phyloP scores from a whole-genome alignment of 2,329 filamentous ascomycete genomes.

The Fusarium chuoi region DNA sequence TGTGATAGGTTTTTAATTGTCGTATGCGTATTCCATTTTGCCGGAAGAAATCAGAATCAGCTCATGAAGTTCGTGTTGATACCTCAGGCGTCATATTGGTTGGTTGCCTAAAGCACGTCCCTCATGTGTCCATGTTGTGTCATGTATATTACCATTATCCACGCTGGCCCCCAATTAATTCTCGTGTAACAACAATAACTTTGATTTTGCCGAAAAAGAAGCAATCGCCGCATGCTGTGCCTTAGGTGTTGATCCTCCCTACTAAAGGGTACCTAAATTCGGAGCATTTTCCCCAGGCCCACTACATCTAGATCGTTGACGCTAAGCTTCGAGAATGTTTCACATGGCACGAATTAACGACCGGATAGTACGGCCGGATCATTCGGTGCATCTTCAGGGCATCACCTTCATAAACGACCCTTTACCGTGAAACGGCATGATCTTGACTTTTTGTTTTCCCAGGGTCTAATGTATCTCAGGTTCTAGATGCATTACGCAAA shows the following conservation, averaged over 20 bases:
- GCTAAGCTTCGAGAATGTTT: not conserved
- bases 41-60: not conserved
- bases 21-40: not conserved
- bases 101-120: not conserved
- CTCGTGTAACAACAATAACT: not conserved
- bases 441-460: not conserved
- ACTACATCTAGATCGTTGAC: not conserved
- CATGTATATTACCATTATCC: not conserved
- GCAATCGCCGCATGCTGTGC: not conserved
- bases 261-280: too few relatives aligned
- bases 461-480: not conserved
- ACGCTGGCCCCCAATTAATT: not conserved
- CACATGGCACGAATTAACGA: fast-evolving
- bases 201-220: not conserved
- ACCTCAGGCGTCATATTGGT: not conserved
- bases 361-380: not conserved
- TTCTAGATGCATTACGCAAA: not conserved
- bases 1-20: not conserved
- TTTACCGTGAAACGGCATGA: not conserved
- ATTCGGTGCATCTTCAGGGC: not conserved
- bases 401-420: not conserved
- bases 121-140: not conserved
- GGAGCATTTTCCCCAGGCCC: not conserved
- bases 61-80: not conserved
- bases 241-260: not conserved